Base-by-base conservation (phyloP, 495 filamentous ascomycete genomes). In the Neurospora sp. region DNA sequence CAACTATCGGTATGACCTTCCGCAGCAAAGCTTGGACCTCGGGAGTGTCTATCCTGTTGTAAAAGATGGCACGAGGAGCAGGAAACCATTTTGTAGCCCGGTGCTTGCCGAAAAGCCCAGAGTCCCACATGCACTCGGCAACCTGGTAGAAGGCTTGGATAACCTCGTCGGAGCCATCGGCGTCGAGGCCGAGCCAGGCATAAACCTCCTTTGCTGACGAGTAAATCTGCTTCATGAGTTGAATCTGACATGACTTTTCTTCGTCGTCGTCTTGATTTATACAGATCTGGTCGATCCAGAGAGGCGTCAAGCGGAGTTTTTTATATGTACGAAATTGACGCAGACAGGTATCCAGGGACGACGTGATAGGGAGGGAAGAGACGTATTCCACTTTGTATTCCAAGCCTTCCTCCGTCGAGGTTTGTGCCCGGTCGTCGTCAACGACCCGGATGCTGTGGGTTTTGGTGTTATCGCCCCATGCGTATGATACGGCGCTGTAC, bases 181-280 rank as follows among this genome's bases (percentile, higher is more conserved):
- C 53, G 0, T 35, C 53, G 5, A 35, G 53, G 2, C 53, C 53
- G 27, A 61, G 53, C 53, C 53, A 61, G 3, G 22, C 27, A 3
- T 61, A 61, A 0, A 61, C 27, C 3, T 17, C 5, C 6, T 35
- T 61, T 35, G 79, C 73, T 2, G 71, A 40, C 16, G 75, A 76
- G 70, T 79, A 80, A 14, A 80, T 45, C 69, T 79, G 69, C 9
- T 74, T 73, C 79, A 80, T 80, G 9, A 75, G 39, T 17, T 76
- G 68, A 10, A 80, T 73, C 70, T 78, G 75, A 8, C 48, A 53
- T 9, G 71, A 71, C 70, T 78, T 80, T 40, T 80, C 79, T 5
- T 61, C 68, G 35, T 71, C 65, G 20, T 75, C 74, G 2, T 44
- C 69, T 70, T 79, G 78, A 17, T 80, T 70, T 22, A 79, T 80